phyloP scores from a whole-genome alignment of 2,329 filamentous ascomycete species.

The Diplodia mutila region DNA sequence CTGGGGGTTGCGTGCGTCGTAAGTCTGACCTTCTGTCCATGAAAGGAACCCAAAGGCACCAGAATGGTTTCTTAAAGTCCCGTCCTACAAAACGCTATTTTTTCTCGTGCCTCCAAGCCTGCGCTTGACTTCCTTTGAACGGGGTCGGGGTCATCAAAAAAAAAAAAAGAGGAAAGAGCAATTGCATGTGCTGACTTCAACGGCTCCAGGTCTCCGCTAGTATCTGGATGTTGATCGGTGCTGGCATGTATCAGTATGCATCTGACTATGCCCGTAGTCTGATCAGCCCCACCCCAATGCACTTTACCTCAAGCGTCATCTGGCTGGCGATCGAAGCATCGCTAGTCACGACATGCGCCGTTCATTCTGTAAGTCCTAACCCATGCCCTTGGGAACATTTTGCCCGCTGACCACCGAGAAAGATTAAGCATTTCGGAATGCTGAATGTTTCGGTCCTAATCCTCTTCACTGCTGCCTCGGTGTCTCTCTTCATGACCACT shows the following conservation, averaged over 20 bases:
- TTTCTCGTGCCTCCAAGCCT: not conserved
- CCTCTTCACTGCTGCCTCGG: slow-evolving; percentile 1
- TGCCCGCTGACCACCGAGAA: not conserved
- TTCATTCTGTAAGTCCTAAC: slow-evolving; percentile 9
- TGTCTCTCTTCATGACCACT: not conserved
- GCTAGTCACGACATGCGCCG: not conserved
- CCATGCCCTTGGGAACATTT: not conserved
- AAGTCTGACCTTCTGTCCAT: not conserved
- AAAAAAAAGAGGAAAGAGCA: too few relatives aligned
- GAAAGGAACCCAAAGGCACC: not conserved
- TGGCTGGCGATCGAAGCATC: slow-evolving; percentile 1
- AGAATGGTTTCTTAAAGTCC: not conserved
- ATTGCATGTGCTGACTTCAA: not conserved
- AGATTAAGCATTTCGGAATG: slow-evolving; percentile 5
- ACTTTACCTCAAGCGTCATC: slow-evolving; percentile 5
- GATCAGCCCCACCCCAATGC: slow-evolving; percentile 1
- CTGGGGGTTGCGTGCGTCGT: slow-evolving; percentile 8
- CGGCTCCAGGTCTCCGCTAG: not conserved
- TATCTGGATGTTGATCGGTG: slow-evolving; percentile 1
- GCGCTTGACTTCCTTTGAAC: not conserved
- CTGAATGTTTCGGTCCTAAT: slow-evolving; percentile 2
- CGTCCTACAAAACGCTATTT: not conserved
- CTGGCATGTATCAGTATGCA: not conserved
- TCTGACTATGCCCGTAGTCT: not conserved
- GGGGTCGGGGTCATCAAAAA: too few relatives aligned